Base-by-base conservation (phyloP, 2,329 filamentous ascomycete genomes). In the Aquanectria penicillioides region DNA sequence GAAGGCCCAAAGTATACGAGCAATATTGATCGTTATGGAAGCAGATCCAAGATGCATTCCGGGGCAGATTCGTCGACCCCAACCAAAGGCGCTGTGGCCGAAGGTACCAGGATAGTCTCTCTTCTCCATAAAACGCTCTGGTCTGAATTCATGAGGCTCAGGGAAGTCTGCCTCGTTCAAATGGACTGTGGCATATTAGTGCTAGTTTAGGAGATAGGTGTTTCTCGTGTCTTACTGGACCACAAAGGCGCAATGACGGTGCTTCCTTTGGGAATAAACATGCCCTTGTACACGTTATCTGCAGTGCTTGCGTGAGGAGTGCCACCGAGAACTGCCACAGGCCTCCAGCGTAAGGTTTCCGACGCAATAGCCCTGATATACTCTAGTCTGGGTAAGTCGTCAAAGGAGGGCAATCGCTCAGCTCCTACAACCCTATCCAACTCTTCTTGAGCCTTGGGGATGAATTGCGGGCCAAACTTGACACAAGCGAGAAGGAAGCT, bases 1-100 rank as follows among this genome's bases (percentile, higher is more conserved):
- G 50, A 86, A 86, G 0, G 77, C 84, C 85, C 85, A 88, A 0
- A 88, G 67, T 0, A 83, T 71, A 3, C 80, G 77, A 0, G 81
- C 75, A 17, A 84, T 78, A 37, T 75, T 78, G 2, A 83, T 69
- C 9, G 77, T 74, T 0, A 86, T 73, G 0, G 78, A 84, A 0
- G 82, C 78, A 36, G 83, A 79, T 0, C 81, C 83, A 1, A 87
- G 76, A 48, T 87, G 83, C 62, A 83, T 73, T 0, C 78, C 78
- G 0, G 78, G 76, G 11, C 78, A 80, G 8, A 78, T 67, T 2
- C 78, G 70, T 12, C 78, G 71, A 0, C 78, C 78, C 70, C 76
- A 79, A 3, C 78, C 78, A 33, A 80, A 80, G 0, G 76, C 74
- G 4, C 76, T 77, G 26, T 79, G 76, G 0, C 76, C 74, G 1